Evolutionary conservation across 2,329 filamentous ascomycete genomes (phyloP).

Genomic region (Paecilomyces variotii): DNA sequence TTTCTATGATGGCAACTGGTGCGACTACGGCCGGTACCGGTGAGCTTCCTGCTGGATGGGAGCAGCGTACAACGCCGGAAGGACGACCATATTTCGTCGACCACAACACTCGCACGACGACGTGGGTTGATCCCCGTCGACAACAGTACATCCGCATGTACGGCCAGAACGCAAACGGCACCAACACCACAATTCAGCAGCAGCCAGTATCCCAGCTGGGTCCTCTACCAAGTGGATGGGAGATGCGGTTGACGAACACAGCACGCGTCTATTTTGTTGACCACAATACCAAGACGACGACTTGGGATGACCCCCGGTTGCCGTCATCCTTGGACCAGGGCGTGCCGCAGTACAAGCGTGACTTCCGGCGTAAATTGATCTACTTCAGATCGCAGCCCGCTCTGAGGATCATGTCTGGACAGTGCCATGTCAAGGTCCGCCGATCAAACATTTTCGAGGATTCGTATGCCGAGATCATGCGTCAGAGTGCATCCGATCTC

Average conservation of each 20-base stretch:
- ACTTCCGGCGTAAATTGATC: slow-evolving; percentile 95
- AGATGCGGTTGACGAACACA: slow-evolving; percentile 98
- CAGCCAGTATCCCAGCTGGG: slow-evolving; percentile 96
- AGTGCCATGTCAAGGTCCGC: slow-evolving; percentile 96
- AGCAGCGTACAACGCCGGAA: slow-evolving; percentile 91
- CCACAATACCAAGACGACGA: slow-evolving; percentile 99
- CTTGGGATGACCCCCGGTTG: slow-evolving; percentile 93
- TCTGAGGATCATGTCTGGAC: slow-evolving; percentile 86
- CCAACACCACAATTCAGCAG: slow-evolving; percentile 83
- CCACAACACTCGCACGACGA: slow-evolving; percentile 95
- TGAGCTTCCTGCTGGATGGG: slow-evolving; percentile 92
- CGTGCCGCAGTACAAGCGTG: slow-evolving; percentile 98
- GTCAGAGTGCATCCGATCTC: slow-evolving; percentile 86
- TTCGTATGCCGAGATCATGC: slow-evolving; percentile 96
- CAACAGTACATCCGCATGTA: slow-evolving; percentile 99
- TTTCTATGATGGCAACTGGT: slow-evolving; percentile 89
- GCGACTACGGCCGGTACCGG: slow-evolving; percentile 90
- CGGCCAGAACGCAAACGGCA: slow-evolving; percentile 66
- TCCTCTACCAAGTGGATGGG: slow-evolving; percentile 92
- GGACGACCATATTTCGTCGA: slow-evolving; percentile 95
- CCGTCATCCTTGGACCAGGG: slow-evolving; percentile 96
- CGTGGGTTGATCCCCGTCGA: slow-evolving; percentile 93
- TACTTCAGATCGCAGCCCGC: slow-evolving; percentile 98
- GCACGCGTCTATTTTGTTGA: slow-evolving; percentile 98
- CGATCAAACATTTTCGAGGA: slow-evolving; percentile 98